Base-by-base conservation (phyloP, 768 basidiomycete genomes). In the Boletus rex-veris region DNA sequence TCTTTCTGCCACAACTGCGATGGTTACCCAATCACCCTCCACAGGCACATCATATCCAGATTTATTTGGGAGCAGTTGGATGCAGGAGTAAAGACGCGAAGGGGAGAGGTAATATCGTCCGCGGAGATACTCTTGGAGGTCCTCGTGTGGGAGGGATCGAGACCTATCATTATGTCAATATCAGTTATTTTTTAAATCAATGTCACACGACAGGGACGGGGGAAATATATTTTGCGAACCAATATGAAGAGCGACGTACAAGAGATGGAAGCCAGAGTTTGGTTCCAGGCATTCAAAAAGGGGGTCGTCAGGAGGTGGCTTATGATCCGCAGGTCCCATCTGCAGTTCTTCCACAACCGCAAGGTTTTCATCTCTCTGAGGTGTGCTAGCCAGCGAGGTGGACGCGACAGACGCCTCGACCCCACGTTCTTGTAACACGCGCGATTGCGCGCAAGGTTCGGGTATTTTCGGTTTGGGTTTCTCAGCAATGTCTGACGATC, bases 1-100 rank as follows among this genome's bases (percentile, higher is more conserved):
- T 19, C 93, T 83, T 68, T 96, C 92, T 3, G 94, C 96, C 14
- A 99, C 85, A 5, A 98, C 95, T 3, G 92, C 96, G 44, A 99
- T 91, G 7, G 94, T 95, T 39, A 98, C 80, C 90, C 92, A 98
- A 69, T 98, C 97, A 3, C 90, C 90, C 7, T 83, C 81, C 2
- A 98, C 86, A 10, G 96, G 95, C 1, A 99, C 82, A 42, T 98
- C 94, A 68, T 93, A 96, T 16, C 84, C 86, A 53, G 88, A 84
- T 58, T 89, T 87, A 65, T 90, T 84, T 0, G 87, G 83, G 14
- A 85, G 78, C 0, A 88, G 80, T 10, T 89, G 84, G 40, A 93
- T 79, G 43, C 86, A 80, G 9, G 93, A 92, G 73, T 99, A 99
- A 35, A 99, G 76, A 18, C 77, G 83, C 1, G 94, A 95, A 0